Evolutionary conservation across 257 asterid species (phyloP), one percentile per base, ranked within the genome.

Genomic region (Rehmannia glutinosa): DNA sequence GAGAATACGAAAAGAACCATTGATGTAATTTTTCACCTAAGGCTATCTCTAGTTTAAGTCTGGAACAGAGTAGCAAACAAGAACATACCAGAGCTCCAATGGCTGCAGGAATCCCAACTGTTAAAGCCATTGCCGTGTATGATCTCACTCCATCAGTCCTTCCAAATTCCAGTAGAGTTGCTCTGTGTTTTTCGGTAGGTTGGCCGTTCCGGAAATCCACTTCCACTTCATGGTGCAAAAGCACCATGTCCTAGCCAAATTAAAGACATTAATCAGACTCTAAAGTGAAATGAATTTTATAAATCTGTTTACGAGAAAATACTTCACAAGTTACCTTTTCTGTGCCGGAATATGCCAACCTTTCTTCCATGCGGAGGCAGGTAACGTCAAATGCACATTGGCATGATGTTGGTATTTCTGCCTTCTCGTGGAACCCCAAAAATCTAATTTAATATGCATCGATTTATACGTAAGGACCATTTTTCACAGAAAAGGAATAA

Each of bases 31-130:
- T 35, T 33, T 10, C 9, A 12, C 30, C 0, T 47, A 47, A 47
- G 23, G 17, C 4, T 13, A 9, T 2, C 51, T 20, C 24, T 7
- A 42, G 20, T 51, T 67, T 6, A 13, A 35, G 5, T 2, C 35
- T 23, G 50, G n/a, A 16, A 39, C 20, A 51, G 17, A 74, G 8
- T 33, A 25, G 36, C 27, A 42, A 57, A 69, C 20, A 19, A 69
- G 69, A n/a, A 52, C 64, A 68, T 86, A 92, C 98, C 90, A 93
- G 78, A 58, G 97, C 98, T 68, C 95, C 98, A 66, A 85, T 90
- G 79, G 97, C 98, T 21, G 85, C 95, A 30, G 97, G 97, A 70
- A 93, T 88, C 69, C 97, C 99, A 15, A 90, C 99, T 13, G 97
- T 90, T 32, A 88, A 82, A 59, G 99, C 90, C 97, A 93, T 93